Percentiles rank a stretch among this genome's conserved stretches.
phyloP scores from a whole-genome alignment of 495 filamentous ascomycete genomes.

The Penicillium diatomitis region DNA sequence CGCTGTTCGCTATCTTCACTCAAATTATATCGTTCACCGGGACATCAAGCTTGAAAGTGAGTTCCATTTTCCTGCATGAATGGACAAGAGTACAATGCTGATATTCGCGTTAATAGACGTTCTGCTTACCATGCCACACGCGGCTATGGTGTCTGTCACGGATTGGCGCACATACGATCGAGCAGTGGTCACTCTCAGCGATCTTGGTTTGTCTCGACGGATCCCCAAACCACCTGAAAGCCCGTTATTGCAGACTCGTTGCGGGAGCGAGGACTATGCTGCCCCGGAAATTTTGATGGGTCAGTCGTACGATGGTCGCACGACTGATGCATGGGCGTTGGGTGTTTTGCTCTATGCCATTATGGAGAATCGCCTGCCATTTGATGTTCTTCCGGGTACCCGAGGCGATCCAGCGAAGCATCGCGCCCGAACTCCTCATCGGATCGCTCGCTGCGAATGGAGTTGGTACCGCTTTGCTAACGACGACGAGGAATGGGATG shows the following conservation, averaged over 20 bases:
- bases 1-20: conserved; percentile 80
- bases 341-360: conserved; percentile 90
- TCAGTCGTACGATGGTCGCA: conserved; percentile 87
- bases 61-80: conserved; percentile 13
- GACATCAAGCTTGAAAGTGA: conserved; percentile 98
- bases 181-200: conserved; percentile 79
- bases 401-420: conserved; percentile 59
- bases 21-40: conserved; percentile 78
- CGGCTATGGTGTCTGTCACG: conserved; percentile 37
- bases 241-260: conserved; percentile 73
- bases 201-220: conserved; percentile 81
- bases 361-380: conserved; percentile 84
- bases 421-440: conserved; percentile 71
- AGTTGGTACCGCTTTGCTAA: conserved; percentile 78
- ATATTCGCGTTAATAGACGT: conserved; percentile 51
- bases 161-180: conserved; percentile 67
- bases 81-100: not conserved
- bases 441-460: conserved; percentile 94
- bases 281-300: conserved; percentile 94
- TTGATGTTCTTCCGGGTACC: conserved; percentile 73
- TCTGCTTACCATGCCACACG: conserved; percentile 68
- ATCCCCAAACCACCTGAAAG: conserved; percentile 63
- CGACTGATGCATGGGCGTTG: conserved; percentile 89
- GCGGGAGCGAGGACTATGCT: conserved; percentile 94
- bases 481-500: conserved; percentile 62